Percentiles rank a stretch among this genome's conserved stretches.
Evolutionary conservation across 768 basidiomycete genomes (phyloP).

Genomic region (Hypholoma sublateritium): DNA sequence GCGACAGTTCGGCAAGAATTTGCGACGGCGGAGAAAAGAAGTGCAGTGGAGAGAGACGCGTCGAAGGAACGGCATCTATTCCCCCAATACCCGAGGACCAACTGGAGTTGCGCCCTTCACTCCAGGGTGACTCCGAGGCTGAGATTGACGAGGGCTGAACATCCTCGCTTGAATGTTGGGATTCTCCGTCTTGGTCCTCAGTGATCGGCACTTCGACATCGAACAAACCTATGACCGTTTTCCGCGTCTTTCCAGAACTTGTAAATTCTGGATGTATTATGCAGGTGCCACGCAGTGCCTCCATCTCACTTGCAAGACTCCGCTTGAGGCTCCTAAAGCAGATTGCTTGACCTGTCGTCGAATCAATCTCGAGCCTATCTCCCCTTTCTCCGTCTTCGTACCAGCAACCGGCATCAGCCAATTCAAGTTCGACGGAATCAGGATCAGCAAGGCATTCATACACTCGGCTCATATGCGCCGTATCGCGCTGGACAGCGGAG

Average conservation of each 20-base stretch:
- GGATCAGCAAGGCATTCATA: constrained; percentile 69
- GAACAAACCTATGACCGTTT: constrained; percentile 66
- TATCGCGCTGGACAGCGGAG: constrained; percentile 70
- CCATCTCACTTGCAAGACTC: constrained; percentile 36
- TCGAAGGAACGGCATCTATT: constrained; percentile 2
- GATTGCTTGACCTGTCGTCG: constrained; percentile 36
- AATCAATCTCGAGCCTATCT: constrained; percentile 7
- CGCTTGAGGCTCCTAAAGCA: constrained; percentile 48
- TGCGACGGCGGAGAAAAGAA: constrained; percentile 26
- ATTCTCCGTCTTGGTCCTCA: background rate
- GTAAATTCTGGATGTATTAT: constrained; percentile 14
- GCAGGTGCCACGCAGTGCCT: constrained; percentile 13
- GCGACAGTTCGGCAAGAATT: constrained; percentile 19
- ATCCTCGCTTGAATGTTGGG: constrained; percentile 9
- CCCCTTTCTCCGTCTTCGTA: constrained; percentile 15
- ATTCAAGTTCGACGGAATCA: constrained; percentile 47
- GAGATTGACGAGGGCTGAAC: constrained; percentile 30
- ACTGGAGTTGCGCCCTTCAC: constrained; percentile 23
- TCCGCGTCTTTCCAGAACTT: constrained; percentile 33
- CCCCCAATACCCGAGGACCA: constrained; percentile 28
- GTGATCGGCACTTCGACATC: constrained; percentile 24
- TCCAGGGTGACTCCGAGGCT: constrained; percentile 31
- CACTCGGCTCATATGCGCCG: constrained; percentile 63
- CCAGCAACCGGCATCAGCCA: constrained; percentile 16
- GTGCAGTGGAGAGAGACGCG: constrained; percentile 32